Conservation (phyloP, 2,329 filamentous ascomycete species). For the Fusarium verrucosum region DNA sequence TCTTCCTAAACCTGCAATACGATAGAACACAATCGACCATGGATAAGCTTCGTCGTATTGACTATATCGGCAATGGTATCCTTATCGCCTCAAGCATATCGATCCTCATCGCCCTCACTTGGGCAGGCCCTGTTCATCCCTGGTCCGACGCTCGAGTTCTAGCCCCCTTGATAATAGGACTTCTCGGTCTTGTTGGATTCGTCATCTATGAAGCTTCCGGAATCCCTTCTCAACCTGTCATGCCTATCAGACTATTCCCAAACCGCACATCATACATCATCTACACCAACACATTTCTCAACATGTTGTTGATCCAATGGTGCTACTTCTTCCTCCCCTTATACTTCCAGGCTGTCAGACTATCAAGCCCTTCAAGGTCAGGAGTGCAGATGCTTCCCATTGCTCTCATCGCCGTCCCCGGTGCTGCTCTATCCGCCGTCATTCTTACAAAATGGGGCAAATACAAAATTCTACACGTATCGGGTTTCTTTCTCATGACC, state of each 20-base stretch:
- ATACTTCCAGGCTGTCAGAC: conserved; percentile 57
- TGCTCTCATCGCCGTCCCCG: conserved; percentile 45
- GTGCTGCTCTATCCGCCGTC: conserved; percentile 41
- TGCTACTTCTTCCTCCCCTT: conserved; percentile 55
- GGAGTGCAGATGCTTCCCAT: conserved; percentile 49
- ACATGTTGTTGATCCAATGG: conserved; percentile 47
- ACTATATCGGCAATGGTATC: conserved; percentile 56
- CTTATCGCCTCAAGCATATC: conserved; percentile 52
- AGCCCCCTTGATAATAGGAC: conserved; percentile 51
- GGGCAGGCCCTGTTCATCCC: conserved; percentile 53
- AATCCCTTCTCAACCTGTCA: conserved; percentile 38
- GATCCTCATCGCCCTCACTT: conserved; percentile 56
- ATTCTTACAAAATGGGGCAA: conserved; percentile 47
- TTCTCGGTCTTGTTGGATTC: conserved; percentile 30
- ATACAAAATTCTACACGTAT: conserved; percentile 49
- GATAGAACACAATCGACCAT: conserved; percentile 33
- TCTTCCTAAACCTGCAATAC: conserved; percentile 53
- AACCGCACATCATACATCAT: conserved; percentile 37
- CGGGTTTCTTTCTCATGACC: conserved; percentile 50
- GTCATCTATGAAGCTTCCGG: conserved; percentile 35
- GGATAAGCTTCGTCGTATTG: conserved; percentile 51
- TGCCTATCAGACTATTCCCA: conserved; percentile 39
- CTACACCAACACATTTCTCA: conserved; percentile 39
- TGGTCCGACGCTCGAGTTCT: conserved; percentile 55
- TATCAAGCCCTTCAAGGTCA: conserved; percentile 46